Base-by-base conservation (phyloP, 2,329 filamentous ascomycete genomes). In the Nothophoma quercina region DNA sequence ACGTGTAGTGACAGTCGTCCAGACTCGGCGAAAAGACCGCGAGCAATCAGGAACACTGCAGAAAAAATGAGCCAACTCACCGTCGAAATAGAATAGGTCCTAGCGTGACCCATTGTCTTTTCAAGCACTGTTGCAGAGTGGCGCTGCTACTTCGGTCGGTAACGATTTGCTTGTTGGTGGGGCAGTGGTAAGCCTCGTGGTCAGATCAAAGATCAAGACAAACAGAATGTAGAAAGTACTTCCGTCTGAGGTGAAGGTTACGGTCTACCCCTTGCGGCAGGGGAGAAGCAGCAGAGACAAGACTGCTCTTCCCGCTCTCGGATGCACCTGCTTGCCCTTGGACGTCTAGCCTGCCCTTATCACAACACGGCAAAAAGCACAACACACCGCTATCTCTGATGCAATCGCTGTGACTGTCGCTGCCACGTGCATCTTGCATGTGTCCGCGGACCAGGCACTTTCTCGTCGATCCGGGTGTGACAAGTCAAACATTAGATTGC, bases 61-160 rank as follows among this genome's bases (percentile, higher is more conserved):
- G 34, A 40, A 38, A 61, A 53, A 41, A 34, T 43, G 43, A 53
- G 42, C 48, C 36, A 49, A 69, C 71, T 70, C 62, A 74, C 71
- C 51, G 66, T 70, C 6, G 68, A 71, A 19, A 74, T 73, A 13
- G 69, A 72, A 52, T 74, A 74, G 49, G 69, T 74, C 48, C 70
- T 64, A 43, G 67, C 58, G 33, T 66, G 65, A 41, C 65, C 55
- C 66, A 70, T 71, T 7, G 29, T 49, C 34, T 35, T 29, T n/a
- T 42, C 38, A 42, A 52, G 42, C 43, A 47, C 36, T 42, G 42
- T 52, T 45, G 43, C 43, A 34, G 28, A 19, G 38, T 44, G 43
- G 38, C 43, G 28, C 18, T 48, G 50, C 26, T 43, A 43, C 36
- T 43, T 35, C 35, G 43, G 38, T 39, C 15, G 30, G 41, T 29